Evolutionary conservation across 2,329 filamentous ascomycete genomes (phyloP), one percentile per base, ranked within the genome.

Genomic region (Aspergillus sergii): DNA sequence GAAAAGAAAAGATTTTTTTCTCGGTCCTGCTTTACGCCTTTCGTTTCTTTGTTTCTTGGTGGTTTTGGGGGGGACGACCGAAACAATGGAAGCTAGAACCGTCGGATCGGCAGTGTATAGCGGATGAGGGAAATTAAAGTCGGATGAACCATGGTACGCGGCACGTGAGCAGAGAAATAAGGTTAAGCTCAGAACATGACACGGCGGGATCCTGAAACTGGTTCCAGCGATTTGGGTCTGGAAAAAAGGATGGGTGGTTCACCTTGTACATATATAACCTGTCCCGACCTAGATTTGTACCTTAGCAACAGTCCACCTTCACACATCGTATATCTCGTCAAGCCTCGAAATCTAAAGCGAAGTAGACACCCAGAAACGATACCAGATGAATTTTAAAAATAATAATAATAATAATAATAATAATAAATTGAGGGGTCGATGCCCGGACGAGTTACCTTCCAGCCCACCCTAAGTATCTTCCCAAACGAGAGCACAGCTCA

Each of bases 121-220:
- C 32, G 50, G 23, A 41, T 64, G 50, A 63, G 59, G 43, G 41
- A 51, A 58, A 63, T 53, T 57, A 57, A 34, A 45, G 53, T 60
- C 41, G 50, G 53, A 41, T 48, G 66, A 68, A 66, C 64, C 64
- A 68, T 69, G 63, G 66, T 64, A 68, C 68, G 53, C 39, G 45
- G 53, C 66, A 68, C 64, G 66, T 67, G 66, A 68, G 43, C 30
- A 46, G 58, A 45, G 51, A 64, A 68, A 66, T 69, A 69, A 69
- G 68, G 68, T 69, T 69, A 69, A 67, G 68, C 66, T 69, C 66
- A 60, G 57, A 48, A 32, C 50, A 59, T 61, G 46, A 58, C 56
- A 55, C 21, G 51, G 23, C 50, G 26, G 28, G 26, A 32, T 34
- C 10, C 26, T 48, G 50, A 28, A 51, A 46, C 50, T 21, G 8